Evolutionary conservation across 2,329 filamentous ascomycete genomes (phyloP).

Genomic region (Microdochium paspali): DNA sequence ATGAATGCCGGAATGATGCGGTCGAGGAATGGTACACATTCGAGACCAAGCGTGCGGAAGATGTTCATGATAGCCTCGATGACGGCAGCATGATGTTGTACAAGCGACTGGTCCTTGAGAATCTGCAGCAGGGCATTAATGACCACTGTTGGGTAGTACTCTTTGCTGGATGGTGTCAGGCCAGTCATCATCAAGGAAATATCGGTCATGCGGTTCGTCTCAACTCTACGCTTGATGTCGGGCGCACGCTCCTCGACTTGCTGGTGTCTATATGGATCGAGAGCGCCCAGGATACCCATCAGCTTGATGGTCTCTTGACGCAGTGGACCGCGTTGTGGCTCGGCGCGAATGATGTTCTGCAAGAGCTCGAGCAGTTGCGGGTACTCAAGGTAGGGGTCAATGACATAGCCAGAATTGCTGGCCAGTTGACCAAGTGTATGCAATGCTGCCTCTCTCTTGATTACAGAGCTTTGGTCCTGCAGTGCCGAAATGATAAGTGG

Average conservation of each 20-base stretch:
- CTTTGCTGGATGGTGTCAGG: constrained; percentile 89
- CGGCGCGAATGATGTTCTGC: constrained; percentile 88
- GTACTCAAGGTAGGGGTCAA: constrained; percentile 90
- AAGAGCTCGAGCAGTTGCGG: constrained; percentile 87
- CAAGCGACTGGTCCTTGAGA: constrained; percentile 79
- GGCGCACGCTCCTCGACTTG: constrained; percentile 85
- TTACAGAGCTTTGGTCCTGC: constrained; percentile 84
- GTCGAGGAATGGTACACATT: constrained; percentile 90
- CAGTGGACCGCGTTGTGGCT: constrained; percentile 72
- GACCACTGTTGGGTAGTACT: constrained; percentile 96
- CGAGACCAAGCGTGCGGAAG: constrained; percentile 89
- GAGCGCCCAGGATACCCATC: constrained; percentile 86
- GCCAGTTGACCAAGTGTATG: constrained; percentile 86
- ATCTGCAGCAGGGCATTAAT: constrained; percentile 93
- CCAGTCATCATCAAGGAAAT: constrained; percentile 98
- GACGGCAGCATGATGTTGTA: constrained; percentile 84
- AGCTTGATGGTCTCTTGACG: constrained; percentile 93
- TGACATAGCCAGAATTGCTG: constrained; percentile 95
- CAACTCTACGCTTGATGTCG: constrained; percentile 61
- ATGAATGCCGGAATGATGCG: constrained; percentile 94
- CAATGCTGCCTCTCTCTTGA: constrained; percentile 84
- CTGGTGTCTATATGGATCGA: constrained; percentile 92
- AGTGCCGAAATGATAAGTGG: constrained; percentile 88
- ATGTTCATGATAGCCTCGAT: constrained; percentile 99
- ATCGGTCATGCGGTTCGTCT: constrained; percentile 67